phyloP scores from a whole-genome alignment of 495 filamentous ascomycete genomes.

The Podospora conica region DNA sequence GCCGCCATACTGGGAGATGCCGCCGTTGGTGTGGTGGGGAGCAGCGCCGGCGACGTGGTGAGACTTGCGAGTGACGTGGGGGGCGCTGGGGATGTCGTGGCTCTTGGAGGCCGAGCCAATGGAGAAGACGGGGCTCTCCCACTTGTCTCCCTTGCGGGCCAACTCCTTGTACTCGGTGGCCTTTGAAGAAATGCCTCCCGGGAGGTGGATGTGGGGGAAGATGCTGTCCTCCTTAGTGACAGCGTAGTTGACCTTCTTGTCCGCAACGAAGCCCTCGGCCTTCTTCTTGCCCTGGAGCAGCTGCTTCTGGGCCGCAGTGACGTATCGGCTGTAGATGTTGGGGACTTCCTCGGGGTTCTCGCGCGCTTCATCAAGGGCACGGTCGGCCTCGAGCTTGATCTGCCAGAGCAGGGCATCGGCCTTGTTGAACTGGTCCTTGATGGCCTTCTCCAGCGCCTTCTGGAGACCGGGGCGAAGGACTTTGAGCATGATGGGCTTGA shows the following conservation, averaged over 20 bases:
- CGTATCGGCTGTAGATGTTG: slow-evolving; percentile 84
- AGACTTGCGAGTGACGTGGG: slow-evolving; percentile 60
- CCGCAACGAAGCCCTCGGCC: slow-evolving; percentile 51
- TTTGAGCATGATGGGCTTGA: slow-evolving; percentile 83
- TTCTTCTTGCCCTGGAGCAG: slow-evolving; percentile 68
- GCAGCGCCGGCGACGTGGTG: slow-evolving; percentile 17
- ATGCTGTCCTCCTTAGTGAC: slow-evolving; percentile 86
- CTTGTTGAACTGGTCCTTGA: slow-evolving; percentile 68
- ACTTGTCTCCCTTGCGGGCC: slow-evolving; percentile 80
- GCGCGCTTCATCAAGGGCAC: slow-evolving; percentile 58
- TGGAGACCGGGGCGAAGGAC: slow-evolving; percentile 76
- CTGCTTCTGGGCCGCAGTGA: slow-evolving; percentile 65
- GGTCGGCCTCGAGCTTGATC: slow-evolving; percentile 76
- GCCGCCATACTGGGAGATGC: neutral
- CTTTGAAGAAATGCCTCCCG: slow-evolving; percentile 87
- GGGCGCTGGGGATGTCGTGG: slow-evolving; percentile 58
- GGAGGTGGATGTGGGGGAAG: slow-evolving; percentile 81
- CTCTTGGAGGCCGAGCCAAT: slow-evolving; percentile 75
- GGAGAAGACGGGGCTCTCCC: slow-evolving; percentile 91
- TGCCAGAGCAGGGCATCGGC: slow-evolving; percentile 65
- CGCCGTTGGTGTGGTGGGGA: neutral
- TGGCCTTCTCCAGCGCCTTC: slow-evolving; percentile 82
- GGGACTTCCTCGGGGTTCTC: slow-evolving; percentile 68
- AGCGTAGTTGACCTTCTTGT: slow-evolving; percentile 81
- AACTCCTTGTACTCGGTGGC: slow-evolving; percentile 91